A percentile compares a stretch with the other conserved stretches of the same genome.
Evolutionary conservation across 2,329 filamentous ascomycete species (phyloP).

Genomic region (Pseudocercospora ulei): DNA sequence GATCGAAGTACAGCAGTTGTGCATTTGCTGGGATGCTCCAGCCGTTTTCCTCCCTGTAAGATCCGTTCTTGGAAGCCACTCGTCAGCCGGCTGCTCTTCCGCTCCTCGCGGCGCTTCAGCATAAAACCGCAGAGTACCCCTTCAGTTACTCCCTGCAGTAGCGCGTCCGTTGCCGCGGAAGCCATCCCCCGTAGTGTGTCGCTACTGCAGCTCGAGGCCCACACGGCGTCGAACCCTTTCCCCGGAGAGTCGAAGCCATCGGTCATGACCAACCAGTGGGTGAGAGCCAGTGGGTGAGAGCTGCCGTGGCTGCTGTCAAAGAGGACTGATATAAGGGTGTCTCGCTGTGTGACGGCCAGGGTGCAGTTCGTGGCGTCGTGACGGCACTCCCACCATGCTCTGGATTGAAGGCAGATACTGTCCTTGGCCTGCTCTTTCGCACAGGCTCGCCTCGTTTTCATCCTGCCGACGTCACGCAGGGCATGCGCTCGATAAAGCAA

Average conservation of each 20-base stretch:
- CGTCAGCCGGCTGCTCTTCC: background rate
- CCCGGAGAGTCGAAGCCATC: conserved; percentile 5
- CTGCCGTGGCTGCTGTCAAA: too few relatives aligned
- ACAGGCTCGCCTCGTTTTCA: conserved; percentile 6
- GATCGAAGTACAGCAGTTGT: conserved; percentile 19
- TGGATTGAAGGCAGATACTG: conserved; percentile 1
- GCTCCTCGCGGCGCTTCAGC: too few relatives aligned
- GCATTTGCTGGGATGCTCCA: conserved; percentile 15
- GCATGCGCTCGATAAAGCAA: background rate
- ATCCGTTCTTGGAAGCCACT: background rate
- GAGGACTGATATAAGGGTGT: conserved; percentile 5
- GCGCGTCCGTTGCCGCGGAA: conserved; percentile 5
- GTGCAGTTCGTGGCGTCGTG: conserved; percentile 11
- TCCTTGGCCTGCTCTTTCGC: background rate
- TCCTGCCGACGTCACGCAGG: conserved; percentile 3
- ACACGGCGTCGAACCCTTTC: conserved; percentile 5
- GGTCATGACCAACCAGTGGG: too few relatives aligned
- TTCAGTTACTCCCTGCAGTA: conserved; percentile 3
- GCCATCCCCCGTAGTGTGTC: background rate
- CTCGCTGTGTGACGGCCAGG: conserved; percentile 1
- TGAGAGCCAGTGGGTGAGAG: background rate
- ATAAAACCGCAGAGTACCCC: conserved; percentile 12
- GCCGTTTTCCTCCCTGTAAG: conserved; percentile 12
- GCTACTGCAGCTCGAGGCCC: conserved; percentile 5
- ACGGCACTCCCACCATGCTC: conserved; percentile 8